Evolutionary conservation across 169 alveolate genomes (phyloP).

Genomic region (Theileria orientalis): DNA sequence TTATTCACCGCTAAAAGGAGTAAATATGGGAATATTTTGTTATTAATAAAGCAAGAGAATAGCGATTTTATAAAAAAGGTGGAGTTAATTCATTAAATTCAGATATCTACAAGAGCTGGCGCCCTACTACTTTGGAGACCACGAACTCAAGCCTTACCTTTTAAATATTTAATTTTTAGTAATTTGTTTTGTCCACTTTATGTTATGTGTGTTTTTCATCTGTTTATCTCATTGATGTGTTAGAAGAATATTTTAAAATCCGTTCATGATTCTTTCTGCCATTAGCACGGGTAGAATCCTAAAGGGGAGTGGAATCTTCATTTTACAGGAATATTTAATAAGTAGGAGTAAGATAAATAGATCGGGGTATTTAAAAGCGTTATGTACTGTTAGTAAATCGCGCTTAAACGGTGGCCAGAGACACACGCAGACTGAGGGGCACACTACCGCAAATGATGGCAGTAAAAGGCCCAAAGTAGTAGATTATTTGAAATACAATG

Average conservation of each 20-base stretch:
- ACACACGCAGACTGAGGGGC: constrained; percentile 1
- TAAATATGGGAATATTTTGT: no score
- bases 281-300: no score
- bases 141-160: constrained; percentile 31
- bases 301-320: no score
- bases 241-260: no score
- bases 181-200: neutral
- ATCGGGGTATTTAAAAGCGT: no score
- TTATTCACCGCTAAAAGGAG: no score
- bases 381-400: no score
- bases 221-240: no score
- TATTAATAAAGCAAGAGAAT: no score
- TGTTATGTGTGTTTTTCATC: neutral
- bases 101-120: constrained; percentile 55
- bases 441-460: neutral
- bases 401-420: neutral
- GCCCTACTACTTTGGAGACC: constrained; percentile 60
- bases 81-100: neutral
- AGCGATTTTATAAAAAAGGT: neutral
- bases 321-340: no score
- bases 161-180: neutral
- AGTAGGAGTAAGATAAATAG: no score
- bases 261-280: no score
- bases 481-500: neutral
- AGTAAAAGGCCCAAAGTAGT: neutral